phyloP scores from a whole-genome alignment of 208 protist genomes.

The Leishmania arabica region DNA sequence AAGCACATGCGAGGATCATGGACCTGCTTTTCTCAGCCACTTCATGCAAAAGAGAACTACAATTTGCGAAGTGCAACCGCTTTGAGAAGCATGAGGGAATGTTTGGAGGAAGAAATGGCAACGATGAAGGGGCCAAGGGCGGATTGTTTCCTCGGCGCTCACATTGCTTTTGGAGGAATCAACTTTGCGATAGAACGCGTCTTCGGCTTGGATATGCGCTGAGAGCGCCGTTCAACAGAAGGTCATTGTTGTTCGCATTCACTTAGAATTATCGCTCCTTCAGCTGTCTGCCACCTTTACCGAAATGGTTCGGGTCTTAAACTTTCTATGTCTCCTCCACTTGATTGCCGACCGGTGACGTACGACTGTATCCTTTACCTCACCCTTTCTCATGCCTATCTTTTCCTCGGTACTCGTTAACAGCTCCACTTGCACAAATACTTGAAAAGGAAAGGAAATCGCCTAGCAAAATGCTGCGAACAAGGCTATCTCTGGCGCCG shows the following conservation, averaged over 20 bases:
- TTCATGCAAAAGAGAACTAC: neutral
- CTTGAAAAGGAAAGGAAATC: neutral
- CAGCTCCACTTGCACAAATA: neutral
- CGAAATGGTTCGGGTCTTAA: neutral
- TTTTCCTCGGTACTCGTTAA: neutral
- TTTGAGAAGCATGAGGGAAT: neutral
- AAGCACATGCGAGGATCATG: neutral
- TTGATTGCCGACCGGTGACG: neutral
- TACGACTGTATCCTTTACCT: neutral
- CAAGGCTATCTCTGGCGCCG: slow-evolving; percentile 42
- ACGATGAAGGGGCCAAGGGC: neutral
- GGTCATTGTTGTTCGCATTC: neutral
- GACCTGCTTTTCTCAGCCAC: neutral
- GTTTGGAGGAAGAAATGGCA: no score
- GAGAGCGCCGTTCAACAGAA: neutral
- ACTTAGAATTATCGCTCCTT: no score
- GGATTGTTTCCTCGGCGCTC: neutral
- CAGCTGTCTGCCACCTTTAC: neutral
- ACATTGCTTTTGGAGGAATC: neutral
- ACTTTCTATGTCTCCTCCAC: neutral
- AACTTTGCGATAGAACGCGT: neutral
- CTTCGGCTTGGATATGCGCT: neutral
- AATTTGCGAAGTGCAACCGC: neutral
- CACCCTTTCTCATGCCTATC: neutral
- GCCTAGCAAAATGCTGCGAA: slow-evolving; percentile 23